phyloP scores from a whole-genome alignment of 2,329 filamentous ascomycete species.

The Penicillium sp. region DNA sequence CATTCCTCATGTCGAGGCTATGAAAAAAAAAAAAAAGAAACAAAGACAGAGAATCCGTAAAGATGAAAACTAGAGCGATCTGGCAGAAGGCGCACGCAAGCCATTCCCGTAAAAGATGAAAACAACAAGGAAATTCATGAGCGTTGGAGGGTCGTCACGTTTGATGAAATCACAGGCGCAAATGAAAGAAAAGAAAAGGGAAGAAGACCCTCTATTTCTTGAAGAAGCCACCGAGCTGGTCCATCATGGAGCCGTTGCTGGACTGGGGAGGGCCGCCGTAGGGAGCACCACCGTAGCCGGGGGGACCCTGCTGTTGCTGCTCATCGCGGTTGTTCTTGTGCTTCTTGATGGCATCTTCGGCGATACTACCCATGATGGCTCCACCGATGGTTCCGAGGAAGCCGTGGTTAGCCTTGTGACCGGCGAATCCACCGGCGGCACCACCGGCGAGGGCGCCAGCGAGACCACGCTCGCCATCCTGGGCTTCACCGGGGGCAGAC shows the following conservation, averaged over 20 bases:
- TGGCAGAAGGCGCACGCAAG: slow-evolving; percentile 19
- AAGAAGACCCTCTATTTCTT: slow-evolving; percentile 36
- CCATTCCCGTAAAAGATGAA: slow-evolving; percentile 14
- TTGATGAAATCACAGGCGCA: slow-evolving; percentile 2
- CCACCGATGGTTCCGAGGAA: slow-evolving; percentile 54
- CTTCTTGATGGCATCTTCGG: slow-evolving; percentile 52
- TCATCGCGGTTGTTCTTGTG: slow-evolving; percentile 43
- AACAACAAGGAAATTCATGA: slow-evolving; percentile 30
- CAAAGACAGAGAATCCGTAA: slow-evolving; percentile 1
- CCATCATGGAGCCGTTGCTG: slow-evolving; percentile 32
- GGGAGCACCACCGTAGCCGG: slow-evolving; percentile 22
- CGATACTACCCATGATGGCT: slow-evolving; percentile 51
- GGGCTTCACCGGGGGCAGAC: slow-evolving; percentile 41
- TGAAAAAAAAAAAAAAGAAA: slow-evolving; percentile 4
- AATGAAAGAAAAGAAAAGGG: slow-evolving; percentile 2
- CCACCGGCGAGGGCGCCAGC: slow-evolving; percentile 53
- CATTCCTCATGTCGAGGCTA: slow-evolving; percentile 10
- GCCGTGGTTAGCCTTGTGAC: slow-evolving; percentile 54
- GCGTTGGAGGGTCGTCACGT: slow-evolving; percentile 16
- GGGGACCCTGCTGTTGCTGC: slow-evolving; percentile 25
- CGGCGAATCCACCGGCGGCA: slow-evolving; percentile 50
- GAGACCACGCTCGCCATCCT: slow-evolving; percentile 52
- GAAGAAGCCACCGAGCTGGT: slow-evolving; percentile 43
- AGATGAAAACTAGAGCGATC: slow-evolving; percentile 15
- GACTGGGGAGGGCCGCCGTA: slow-evolving; percentile 31